These are phyloP conservation scores for Picea glauca DNA, from an alignment of 75 land plant genomes.

Conservation along the genomic window DNA sequence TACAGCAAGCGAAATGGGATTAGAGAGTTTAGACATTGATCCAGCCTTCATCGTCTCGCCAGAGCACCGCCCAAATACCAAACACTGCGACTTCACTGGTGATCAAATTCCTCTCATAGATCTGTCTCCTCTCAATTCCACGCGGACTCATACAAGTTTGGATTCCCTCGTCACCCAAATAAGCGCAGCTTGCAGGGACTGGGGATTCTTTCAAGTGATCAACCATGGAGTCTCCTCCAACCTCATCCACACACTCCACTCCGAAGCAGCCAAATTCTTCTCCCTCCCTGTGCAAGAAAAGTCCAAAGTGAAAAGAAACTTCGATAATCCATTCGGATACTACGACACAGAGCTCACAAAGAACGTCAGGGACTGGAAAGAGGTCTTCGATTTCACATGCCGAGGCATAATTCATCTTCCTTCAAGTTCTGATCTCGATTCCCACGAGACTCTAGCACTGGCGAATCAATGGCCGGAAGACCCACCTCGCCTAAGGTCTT, in stretches of 20 bases:
- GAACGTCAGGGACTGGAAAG: slow-evolving; percentile 93
- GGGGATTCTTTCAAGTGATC: slow-evolving; percentile 91
- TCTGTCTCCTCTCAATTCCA: slow-evolving; percentile 11
- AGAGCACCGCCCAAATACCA: not conserved
- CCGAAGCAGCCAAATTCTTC: slow-evolving; percentile 52
- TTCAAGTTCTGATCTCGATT: slow-evolving; percentile 20
- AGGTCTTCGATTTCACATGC: slow-evolving; percentile 62
- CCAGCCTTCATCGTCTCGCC: slow-evolving; percentile 9
- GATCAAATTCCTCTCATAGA: slow-evolving; percentile 54
- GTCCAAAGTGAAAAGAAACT: slow-evolving; percentile 49
- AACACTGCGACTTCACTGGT: not conserved
- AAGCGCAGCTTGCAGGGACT: slow-evolving; percentile 50
- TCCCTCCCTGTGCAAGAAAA: slow-evolving; percentile 42
- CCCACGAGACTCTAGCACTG: not conserved
- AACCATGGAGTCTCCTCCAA: slow-evolving; percentile 65
- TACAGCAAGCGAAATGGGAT: not conserved
- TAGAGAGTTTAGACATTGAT: not conserved
- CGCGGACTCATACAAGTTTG: not conserved
- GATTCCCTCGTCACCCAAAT: slow-evolving; percentile 14
- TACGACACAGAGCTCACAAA: slow-evolving; percentile 83
- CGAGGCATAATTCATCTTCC: slow-evolving; percentile 23
- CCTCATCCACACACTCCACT: slow-evolving; percentile 38
- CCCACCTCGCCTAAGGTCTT: slow-evolving; percentile 49
- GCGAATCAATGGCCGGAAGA: slow-evolving; percentile 63
- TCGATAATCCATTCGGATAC: slow-evolving; percentile 58